Base-by-base conservation (phyloP, 495 filamentous ascomycete species). In the Daldinia loculata region DNA sequence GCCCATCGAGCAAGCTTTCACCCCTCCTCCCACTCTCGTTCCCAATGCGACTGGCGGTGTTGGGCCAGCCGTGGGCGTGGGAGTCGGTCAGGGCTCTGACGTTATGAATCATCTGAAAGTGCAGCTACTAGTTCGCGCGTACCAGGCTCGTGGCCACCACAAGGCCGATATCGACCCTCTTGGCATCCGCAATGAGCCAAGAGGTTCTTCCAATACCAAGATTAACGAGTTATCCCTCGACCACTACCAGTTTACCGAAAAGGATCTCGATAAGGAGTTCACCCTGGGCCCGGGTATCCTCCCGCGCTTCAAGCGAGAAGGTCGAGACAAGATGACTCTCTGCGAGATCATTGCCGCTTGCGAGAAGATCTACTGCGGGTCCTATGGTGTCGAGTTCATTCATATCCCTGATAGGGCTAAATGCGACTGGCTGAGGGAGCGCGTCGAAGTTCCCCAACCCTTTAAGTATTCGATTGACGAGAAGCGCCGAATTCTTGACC, bases 61-160 rank as follows among this genome's bases (percentile, higher is more conserved):
- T 41, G 87, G 92, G 75, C 91, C 91, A 29, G 90, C 90, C 50
- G 81, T 87, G 41, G 89, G 90, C 56, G 84, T 93, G 71, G 83
- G 83, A 39, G 78, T 89, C 63, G 89, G 90, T 41, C 82, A 91
- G 65, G 93, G 91, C 71, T 86, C 91, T 52, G 92, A 98, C 80
- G 89, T 98, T 73, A 95, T 90, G 63, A 97, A 97, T 78, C 95
- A 98, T 84, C 86, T 99, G 84, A 99, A 99, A 85, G 96, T 98
- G 45, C 95, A 99, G 84, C 87, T 99, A 22, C 86, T 99, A 32
- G 93, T 97, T 50, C 93, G 95, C 75, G 95, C 96, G 56, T 99
- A 98, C 84, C 95, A 99, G 84, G 93, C 97, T 67, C 92, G 95
- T 75, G 95, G 95, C 66, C 95, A 99, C 81, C 93, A 98, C 88